Percentiles rank a stretch among this genome's conserved stretches.
Conservation (phyloP, 1,139 yeast genomes). For the Arxiozyma slooffiae region DNA sequence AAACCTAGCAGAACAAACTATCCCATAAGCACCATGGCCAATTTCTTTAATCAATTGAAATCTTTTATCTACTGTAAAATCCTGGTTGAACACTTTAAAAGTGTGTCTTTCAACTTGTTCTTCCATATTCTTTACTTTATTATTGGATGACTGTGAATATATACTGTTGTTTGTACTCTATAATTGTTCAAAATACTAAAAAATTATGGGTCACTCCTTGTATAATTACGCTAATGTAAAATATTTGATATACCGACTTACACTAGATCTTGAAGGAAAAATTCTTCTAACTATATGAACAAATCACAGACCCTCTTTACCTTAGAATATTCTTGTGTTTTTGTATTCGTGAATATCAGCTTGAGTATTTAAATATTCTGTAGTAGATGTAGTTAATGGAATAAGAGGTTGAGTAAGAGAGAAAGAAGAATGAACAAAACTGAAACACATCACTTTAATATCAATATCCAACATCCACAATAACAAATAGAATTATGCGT, state of each 20-base stretch:
- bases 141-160: no score
- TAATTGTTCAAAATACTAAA: no score
- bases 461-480: not conserved
- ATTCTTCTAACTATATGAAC: no score
- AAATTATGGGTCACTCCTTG: not conserved
- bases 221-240: no score
- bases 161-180: not conserved
- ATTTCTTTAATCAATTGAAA: slow-evolving; percentile 83
- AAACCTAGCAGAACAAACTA: slow-evolving; percentile 88
- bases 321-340: no score
- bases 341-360: not conserved
- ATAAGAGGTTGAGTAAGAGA: no score
- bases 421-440: not conserved
- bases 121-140: slow-evolving; percentile 3
- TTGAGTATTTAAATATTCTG: not conserved
- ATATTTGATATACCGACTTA: not conserved
- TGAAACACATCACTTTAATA: not conserved
- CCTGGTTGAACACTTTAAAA: slow-evolving; percentile 75
- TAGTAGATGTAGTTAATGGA: not conserved
- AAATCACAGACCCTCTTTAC: not conserved
- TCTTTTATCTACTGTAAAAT: slow-evolving; percentile 77
- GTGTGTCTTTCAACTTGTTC: slow-evolving; percentile 30
- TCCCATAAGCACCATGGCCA: slow-evolving; percentile 97
- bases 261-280: no score
- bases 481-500: no score